Conservation (phyloP, 768 basidiomycete species). For the Auricularia sp. region DNA sequence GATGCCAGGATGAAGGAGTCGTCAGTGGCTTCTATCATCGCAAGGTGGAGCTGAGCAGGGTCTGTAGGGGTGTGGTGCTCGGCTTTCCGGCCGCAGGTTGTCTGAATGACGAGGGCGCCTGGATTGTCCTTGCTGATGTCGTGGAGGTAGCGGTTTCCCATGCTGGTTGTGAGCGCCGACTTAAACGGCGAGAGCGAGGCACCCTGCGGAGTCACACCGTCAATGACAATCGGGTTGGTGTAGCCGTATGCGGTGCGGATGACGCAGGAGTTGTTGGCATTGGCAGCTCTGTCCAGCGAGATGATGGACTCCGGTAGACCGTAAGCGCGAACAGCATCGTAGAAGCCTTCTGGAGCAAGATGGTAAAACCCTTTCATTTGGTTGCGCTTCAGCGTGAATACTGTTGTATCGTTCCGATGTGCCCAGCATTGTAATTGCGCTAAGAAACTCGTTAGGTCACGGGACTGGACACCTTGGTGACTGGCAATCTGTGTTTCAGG, state of each 20-base stretch:
- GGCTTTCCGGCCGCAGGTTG: background rate
- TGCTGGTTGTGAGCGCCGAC: constrained; percentile 19
- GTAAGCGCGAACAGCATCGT: background rate
- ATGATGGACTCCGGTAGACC: background rate
- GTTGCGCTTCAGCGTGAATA: background rate
- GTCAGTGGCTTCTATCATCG: background rate
- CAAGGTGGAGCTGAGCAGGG: background rate
- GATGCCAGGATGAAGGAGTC: background rate
- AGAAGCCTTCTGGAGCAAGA: background rate
- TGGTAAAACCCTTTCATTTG: background rate
- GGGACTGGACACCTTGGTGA: background rate
- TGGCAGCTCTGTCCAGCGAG: background rate
- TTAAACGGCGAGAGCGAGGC: constrained; percentile 20
- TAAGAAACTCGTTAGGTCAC: background rate
- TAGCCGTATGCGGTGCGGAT: constrained; percentile 19
- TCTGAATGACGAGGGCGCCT: background rate
- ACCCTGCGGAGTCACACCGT: constrained; percentile 23
- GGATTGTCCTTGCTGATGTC: constrained; percentile 6
- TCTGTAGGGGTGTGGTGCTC: background rate
- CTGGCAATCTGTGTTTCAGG: background rate
- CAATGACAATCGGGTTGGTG: constrained; percentile 15
- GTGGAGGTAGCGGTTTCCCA: constrained; percentile 14
- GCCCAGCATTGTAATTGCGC: background rate
- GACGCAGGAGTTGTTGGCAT: background rate
- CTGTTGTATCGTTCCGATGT: background rate